Percentiles rank a stretch among this genome's conserved stretches.
These are phyloP conservation scores for Dissophora globulifera DNA, from an alignment of 192 early-diverging fungal species.

Conservation along the genomic window DNA sequence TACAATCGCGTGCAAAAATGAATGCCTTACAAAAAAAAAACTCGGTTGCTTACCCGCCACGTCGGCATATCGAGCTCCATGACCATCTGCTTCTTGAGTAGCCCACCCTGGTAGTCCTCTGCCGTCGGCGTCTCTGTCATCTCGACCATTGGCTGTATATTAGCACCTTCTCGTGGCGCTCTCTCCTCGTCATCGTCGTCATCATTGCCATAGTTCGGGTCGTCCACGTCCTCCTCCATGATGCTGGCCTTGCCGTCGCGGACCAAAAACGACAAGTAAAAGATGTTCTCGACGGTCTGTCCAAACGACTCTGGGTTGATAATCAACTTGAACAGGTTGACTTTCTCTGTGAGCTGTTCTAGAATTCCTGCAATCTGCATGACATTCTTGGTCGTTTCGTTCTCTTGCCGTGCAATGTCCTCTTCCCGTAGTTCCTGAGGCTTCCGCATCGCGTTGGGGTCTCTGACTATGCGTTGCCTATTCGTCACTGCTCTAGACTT, in stretches of 20 bases:
- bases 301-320: conserved; percentile 91
- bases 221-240: conserved; percentile 69
- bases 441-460: conserved; percentile 59
- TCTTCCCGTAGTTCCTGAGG: conserved; percentile 64
- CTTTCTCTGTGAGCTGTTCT: conserved; percentile 58
- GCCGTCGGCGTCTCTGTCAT: conserved; percentile 73
- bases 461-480: conserved; percentile 41
- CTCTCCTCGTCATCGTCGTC: conserved; percentile 23
- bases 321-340: conserved; percentile 87
- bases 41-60: conserved; percentile 67
- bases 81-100: conserved; percentile 82
- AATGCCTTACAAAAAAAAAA: too few relatives aligned
- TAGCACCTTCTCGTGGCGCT: conserved; percentile 19
- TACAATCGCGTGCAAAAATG: too few relatives aligned
- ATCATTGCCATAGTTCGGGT: conserved; percentile 55
- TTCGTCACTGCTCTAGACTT: conserved; percentile 54
- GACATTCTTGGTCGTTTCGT: conserved; percentile 90
- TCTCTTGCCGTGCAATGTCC: conserved; percentile 83
- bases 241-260: conserved; percentile 85
- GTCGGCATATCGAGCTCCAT: conserved; percentile 74
- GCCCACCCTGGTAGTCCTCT: conserved; percentile 71
- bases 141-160: conserved; percentile 55
- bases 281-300: conserved; percentile 97
- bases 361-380: conserved; percentile 71
- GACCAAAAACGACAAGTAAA: conserved; percentile 96